phyloP scores from a whole-genome alignment of 176 grass and related monocot genomes.

The Phyllostachys edulis region DNA sequence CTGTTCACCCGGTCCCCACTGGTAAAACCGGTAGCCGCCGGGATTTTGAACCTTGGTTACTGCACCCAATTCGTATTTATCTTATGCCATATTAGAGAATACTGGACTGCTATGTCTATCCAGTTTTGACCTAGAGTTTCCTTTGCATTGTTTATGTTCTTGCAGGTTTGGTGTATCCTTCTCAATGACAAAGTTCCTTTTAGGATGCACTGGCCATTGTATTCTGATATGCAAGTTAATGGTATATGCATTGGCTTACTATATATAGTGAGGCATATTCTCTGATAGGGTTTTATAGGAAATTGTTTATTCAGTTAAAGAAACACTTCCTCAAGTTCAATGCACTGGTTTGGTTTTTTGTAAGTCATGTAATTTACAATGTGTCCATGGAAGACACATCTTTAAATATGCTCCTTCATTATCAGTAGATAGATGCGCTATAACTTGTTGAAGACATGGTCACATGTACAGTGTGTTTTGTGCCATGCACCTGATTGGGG shows the following conservation, averaged over 20 bases:
- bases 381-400: constrained; percentile 20
- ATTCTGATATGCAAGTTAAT: constrained; percentile 72
- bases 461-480: not conserved
- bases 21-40: no score
- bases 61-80: constrained; percentile 4
- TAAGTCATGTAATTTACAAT: not conserved
- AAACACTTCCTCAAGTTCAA: not conserved
- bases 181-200: constrained; percentile 83
- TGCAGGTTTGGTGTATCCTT: constrained; percentile 87
- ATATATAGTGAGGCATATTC: constrained; percentile 21
- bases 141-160: constrained; percentile 28
- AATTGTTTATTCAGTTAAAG: constrained; percentile 35
- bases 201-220: constrained; percentile 87
- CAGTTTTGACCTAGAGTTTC: constrained; percentile 17
- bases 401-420: not conserved
- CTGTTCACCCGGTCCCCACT: no score
- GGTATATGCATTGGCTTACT: constrained; percentile 46
- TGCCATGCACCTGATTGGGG: not conserved
- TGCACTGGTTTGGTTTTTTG: constrained; percentile 16
- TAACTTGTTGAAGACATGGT: constrained; percentile 6
- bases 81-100: not conserved
- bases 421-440: not conserved
- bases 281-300: constrained; percentile 12
- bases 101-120: not conserved
- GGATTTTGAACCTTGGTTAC: no score